A percentile compares a stretch with the other conserved stretches of the same genome.
Conservation (phyloP, 2,329 filamentous ascomycete species). For the Lasiodiplodia gonubiensis region DNA sequence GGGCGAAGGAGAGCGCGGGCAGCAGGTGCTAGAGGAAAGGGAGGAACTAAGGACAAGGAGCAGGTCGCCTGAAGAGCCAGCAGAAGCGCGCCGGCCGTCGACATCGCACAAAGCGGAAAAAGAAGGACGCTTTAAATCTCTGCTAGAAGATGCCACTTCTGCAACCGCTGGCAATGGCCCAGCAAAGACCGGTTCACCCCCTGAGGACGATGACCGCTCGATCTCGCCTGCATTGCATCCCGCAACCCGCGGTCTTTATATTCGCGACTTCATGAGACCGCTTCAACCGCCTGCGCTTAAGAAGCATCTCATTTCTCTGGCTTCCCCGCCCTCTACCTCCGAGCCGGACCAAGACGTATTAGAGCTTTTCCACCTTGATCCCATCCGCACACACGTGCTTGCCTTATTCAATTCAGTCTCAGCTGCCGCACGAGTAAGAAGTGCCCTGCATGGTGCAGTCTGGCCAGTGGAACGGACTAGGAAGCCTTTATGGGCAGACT, state of each 20-base stretch:
- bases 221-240: slow-evolving; percentile 49
- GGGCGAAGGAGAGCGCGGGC: slow-evolving; percentile 14
- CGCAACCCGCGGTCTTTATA: slow-evolving; percentile 72
- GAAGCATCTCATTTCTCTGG: slow-evolving; percentile 72
- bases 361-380: slow-evolving; percentile 77
- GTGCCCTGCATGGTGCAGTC: slow-evolving; percentile 74
- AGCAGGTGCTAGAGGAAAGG: slow-evolving; percentile 10
- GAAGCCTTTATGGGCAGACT: slow-evolving; percentile 87
- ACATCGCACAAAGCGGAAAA: slow-evolving; percentile 30
- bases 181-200: slow-evolving; percentile 28
- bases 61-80: slow-evolving; percentile 22
- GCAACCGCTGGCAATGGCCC: slow-evolving; percentile 29
- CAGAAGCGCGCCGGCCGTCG: slow-evolving; percentile 1
- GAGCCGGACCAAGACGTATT: slow-evolving; percentile 62
- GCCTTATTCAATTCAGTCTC: slow-evolving; percentile 71
- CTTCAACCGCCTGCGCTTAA: slow-evolving; percentile 71
- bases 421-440: slow-evolving; percentile 77
- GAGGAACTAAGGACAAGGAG: slow-evolving; percentile 9
- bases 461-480: slow-evolving; percentile 89
- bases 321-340: slow-evolving; percentile 61
- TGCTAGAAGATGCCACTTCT: slow-evolving; percentile 32
- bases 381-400: slow-evolving; percentile 87
- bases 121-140: slow-evolving; percentile 42
- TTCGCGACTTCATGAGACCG: slow-evolving; percentile 84
- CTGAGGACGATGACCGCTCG: slow-evolving; percentile 39